Percentiles rank a stretch among this genome's conserved stretches.
These are phyloP conservation scores for Uncinocarpus reesii DNA, from an alignment of 2,329 filamentous ascomycete genomes.

Conservation along the genomic window DNA sequence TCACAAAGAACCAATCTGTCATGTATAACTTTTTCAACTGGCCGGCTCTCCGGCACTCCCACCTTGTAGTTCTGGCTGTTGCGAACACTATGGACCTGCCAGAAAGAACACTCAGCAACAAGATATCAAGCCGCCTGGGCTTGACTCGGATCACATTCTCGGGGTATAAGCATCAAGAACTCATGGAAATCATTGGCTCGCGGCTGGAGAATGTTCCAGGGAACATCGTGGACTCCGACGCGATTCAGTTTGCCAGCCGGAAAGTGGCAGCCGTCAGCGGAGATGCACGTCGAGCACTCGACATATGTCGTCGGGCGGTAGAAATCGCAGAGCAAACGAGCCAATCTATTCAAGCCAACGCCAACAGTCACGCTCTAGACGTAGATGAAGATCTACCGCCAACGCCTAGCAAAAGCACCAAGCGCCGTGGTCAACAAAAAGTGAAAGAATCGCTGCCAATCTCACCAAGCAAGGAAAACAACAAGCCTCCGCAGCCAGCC, in stretches of 20 bases:
- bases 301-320: conserved; percentile 90
- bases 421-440: conserved; percentile 2
- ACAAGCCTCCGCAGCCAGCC: conserved; percentile 18
- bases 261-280: conserved; percentile 96
- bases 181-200: conserved; percentile 96
- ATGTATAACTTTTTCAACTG: conserved; percentile 99
- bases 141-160: conserved; percentile 93
- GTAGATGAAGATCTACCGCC: conserved; percentile 25
- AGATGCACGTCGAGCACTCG: conserved; percentile 80
- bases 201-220: conserved; percentile 78
- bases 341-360: conserved; percentile 24
- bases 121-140: conserved; percentile 85
- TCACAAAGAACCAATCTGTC: conserved; percentile 97
- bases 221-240: conserved; percentile 82
- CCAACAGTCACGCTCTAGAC: conserved; percentile 7
- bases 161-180: conserved; percentile 90
- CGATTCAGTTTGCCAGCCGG: conserved; percentile 87
- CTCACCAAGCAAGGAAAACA: neutral
- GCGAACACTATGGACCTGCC: conserved; percentile 99
- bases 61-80: conserved; percentile 89
- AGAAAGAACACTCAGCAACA: conserved; percentile 91
- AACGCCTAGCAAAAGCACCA: conserved; percentile 36
- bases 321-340: conserved; percentile 78
- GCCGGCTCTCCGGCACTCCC: conserved; percentile 82
- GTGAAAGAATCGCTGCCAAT: neutral